Evolutionary conservation across 441 rosid species (phyloP), one percentile per base, ranked within the genome.

Genomic region (Populus trichocarpa): DNA sequence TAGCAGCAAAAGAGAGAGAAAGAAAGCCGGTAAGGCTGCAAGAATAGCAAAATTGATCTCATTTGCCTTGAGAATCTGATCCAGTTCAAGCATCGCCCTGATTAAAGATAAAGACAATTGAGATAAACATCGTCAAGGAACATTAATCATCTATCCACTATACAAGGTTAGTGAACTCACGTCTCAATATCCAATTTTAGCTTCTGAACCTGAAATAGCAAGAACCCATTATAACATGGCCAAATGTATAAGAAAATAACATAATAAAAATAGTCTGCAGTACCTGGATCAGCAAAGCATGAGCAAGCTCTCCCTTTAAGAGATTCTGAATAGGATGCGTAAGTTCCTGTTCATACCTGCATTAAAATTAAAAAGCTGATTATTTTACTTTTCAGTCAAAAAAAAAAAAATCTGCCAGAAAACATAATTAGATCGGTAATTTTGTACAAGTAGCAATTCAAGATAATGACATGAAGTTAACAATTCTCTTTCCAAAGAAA

Each of bases 21-120:
- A 87, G 81, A 94, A 94, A 26, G 99, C 97, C 30, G 98, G 99
- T 83, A 94, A 87, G 69, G 97, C 98, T 81, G 99, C 99, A 38
- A 96, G 87, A 78, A 96, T 78, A 64, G 99, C 99, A 86, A 96
- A 96, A 86, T 94, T 96, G 82, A 96, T 96, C 86, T 96, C 98
- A 87, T 96, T 96, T 82, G 98, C 99, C 89, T 91, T 89, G 71
- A 96, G 93, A 85, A 96, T 96, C 87, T 93, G 98, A 84, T 96
- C 93, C 80, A 96, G 88, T 83, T 96, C 98, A 79, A 96, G 98
- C 98, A 96, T 96, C 77, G 98, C 97, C 83, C 99, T 96, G 90
- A 77, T 73, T 68, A 71, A 70, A 81, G 71, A 78, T 36, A 77
- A 83, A 80, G 75, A 70, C 40, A 12, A 63, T 75, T 79, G 71